Evolutionary conservation across 2,329 filamentous ascomycete genomes (phyloP).

Genomic region (Penicillium sp.): DNA sequence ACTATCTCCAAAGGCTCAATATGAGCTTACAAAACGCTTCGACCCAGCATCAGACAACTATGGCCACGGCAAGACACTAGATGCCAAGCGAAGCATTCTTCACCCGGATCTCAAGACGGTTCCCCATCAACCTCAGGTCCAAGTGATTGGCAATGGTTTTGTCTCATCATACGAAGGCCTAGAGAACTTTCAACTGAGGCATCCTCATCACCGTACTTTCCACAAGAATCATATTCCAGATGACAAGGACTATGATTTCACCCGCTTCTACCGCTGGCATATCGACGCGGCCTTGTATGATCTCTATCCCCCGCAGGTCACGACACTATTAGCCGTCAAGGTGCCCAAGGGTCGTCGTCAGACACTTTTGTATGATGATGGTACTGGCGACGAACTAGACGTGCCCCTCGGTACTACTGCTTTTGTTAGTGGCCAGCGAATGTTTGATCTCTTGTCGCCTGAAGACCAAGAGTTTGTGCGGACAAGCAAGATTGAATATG

Average conservation of each 20-base stretch:
- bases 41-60: conserved; percentile 62
- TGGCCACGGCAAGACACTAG: conserved; percentile 69
- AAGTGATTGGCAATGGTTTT: conserved; percentile 71
- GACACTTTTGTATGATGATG: conserved; percentile 67
- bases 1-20: conserved; percentile 64
- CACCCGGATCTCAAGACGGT: conserved; percentile 77
- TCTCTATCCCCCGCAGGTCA: conserved; percentile 67
- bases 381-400: conserved; percentile 57
- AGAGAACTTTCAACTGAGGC: conserved; percentile 59
- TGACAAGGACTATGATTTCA: conserved; percentile 53
- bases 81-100: conserved; percentile 59
- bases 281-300: conserved; percentile 73
- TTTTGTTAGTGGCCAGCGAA: conserved; percentile 64
- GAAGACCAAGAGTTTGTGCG: conserved; percentile 63
- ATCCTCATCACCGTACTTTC: conserved; percentile 73
- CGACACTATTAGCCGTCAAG: conserved; percentile 65
- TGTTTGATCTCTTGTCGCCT: conserved; percentile 61
- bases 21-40: conserved; percentile 66
- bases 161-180: conserved; percentile 66
- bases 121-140: conserved; percentile 71
- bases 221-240: conserved; percentile 60
- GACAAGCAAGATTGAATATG: conserved; percentile 65
- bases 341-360: conserved; percentile 63
- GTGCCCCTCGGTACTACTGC: conserved; percentile 71
- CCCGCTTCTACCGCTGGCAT: conserved; percentile 69